A percentile compares a stretch with the other conserved stretches of the same genome.
These are phyloP conservation scores for Rhipidocladum racemiflorum DNA, from an alignment of 176 grass and related monocot species.

Conservation along the genomic window DNA sequence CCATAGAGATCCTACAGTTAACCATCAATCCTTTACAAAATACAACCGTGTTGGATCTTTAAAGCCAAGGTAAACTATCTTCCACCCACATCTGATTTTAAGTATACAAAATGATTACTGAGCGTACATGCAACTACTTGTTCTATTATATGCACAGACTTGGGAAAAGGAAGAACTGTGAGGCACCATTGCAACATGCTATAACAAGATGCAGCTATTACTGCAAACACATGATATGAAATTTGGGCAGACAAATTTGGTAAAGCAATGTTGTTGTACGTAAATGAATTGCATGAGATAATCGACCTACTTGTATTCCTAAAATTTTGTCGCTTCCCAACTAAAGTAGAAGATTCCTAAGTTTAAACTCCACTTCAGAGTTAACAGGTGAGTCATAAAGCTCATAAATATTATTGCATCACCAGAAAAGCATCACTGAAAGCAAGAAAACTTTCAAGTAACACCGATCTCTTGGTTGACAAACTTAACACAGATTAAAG, in stretches of 20 bases:
- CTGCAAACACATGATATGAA: not conserved
- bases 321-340: conserved; percentile 91
- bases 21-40: no score
- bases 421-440: conserved; percentile 93
- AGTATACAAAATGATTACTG: no score
- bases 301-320: conserved; percentile 78
- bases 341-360: conserved; percentile 66
- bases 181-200: conserved; percentile 10
- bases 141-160: conserved; percentile 96
- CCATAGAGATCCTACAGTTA: no score
- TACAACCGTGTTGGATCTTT: no score
- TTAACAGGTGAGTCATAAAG: conserved; percentile 77
- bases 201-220: not conserved
- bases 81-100: no score
- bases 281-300: conserved; percentile 2
- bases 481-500: not conserved
- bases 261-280: not conserved
- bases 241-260: not conserved
- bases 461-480: not conserved
- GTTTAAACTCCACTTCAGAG: conserved; percentile 80
- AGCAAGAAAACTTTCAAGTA: conserved; percentile 13
- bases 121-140: no score
- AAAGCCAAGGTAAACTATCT: no score
- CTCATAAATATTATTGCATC: conserved; percentile 96
- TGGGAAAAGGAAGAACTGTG: conserved; percentile 31